Conservation (phyloP, 305 asterid species). For the Fraxinus platypoda region DNA sequence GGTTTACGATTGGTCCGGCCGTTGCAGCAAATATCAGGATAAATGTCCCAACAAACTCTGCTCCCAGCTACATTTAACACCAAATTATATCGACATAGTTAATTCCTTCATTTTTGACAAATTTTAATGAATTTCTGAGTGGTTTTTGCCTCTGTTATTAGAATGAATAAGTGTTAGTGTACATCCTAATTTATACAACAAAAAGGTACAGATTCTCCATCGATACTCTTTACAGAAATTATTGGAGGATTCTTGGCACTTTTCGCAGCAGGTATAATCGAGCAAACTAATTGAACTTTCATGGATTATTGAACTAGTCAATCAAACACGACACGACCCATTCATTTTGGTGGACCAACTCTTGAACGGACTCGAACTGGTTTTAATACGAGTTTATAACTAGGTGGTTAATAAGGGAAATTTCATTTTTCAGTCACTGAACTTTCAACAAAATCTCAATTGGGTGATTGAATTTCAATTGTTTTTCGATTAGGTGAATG, state of each 20-base stretch:
- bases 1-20: conserved; percentile 89
- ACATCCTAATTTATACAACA: not conserved
- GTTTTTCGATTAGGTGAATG: not conserved
- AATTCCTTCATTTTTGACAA: not conserved
- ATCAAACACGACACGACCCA: not conserved
- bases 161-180: not conserved
- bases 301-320: not conserved
- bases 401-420: not conserved
- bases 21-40: conserved; percentile 83
- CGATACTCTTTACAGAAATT: not conserved
- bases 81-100: not conserved
- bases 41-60: conserved; percentile 96
- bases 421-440: no score
- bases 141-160: not conserved
- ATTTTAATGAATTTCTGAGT: not conserved
- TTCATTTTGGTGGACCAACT: not conserved
- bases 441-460: not conserved
- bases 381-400: not conserved
- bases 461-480: not conserved
- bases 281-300: not conserved
- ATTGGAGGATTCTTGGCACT: not conserved
- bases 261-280: not conserved
- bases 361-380: not conserved
- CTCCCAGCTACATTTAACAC: conserved; percentile 62
- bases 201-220: not conserved